Evolutionary conservation across 2,329 filamentous ascomycete species (phyloP), one percentile per base, ranked within the genome.

Genomic region (Xylariales sp.): DNA sequence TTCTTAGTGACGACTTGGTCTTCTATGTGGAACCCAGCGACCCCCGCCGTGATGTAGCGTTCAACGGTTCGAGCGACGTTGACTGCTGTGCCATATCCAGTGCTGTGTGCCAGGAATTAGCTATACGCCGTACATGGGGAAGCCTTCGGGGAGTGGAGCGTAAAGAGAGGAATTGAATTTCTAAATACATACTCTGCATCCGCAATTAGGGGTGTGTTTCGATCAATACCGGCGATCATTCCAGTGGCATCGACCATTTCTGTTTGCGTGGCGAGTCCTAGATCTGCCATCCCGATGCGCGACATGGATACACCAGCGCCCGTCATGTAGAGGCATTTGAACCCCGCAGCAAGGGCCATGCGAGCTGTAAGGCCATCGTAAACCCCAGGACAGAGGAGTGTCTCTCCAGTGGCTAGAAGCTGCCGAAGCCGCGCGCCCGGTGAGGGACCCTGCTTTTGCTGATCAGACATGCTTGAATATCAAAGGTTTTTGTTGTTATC

Each of bases 301-400:
- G 88, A 90, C 18, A 65, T 67, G 2, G 72, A 69, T 3, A 67
- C 69, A 36, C 72, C 72, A 8, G 73, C 73, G 12, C 73, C 72
- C 5, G 71, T 74, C 73, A 92, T 91, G 80, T 91, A 92, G 39
- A 91, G 76, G 62, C 82, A 84, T 52, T 90, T 84, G 36, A 65
- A 65, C 1, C 88, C 89, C 28, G 86, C 81, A 34, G 83, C 79
- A 16, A 90, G 81, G 1, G 89, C 89, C 66, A 91, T 85, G 1
- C 89, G 82, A 0, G 89, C 88, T 2, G 87, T 88, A 61, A 90
- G 84, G 10, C 90, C 90, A 81, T 92, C 90, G 74, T 91, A 90
- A 2, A 92, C 89, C 28, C 90, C 89, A 0, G 89, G 89, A 54
- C 85, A 88, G 1, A 90, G 82, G 41, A 91, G 73, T 46, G 84